These are phyloP conservation scores for Lasiosphaeris hirsuta DNA, from an alignment of 495 filamentous ascomycete genomes.

Conservation along the genomic window DNA sequence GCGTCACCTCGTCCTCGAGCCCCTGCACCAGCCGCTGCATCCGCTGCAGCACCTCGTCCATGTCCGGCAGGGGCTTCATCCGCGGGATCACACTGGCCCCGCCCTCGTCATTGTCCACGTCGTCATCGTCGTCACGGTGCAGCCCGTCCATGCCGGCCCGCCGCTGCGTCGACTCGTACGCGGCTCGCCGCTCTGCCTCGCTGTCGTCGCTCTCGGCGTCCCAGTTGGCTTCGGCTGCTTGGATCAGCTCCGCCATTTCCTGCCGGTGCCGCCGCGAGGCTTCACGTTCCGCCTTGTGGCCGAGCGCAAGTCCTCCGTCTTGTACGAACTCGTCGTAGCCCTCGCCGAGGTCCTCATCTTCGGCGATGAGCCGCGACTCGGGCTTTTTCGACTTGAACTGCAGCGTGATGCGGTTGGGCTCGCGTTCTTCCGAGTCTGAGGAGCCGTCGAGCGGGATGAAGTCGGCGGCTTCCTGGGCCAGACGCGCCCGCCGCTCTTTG, in stretches of 20 bases:
- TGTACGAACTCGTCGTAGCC: conserved; percentile 91
- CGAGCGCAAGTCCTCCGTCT: conserved; percentile 75
- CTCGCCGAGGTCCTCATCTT: conserved; percentile 93
- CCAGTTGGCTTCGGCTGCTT: conserved; percentile 64
- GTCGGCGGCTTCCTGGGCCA: conserved; percentile 72
- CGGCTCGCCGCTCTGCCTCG: conserved; percentile 73
- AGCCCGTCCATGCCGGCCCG: conserved; percentile 73
- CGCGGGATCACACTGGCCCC: conserved; percentile 38
- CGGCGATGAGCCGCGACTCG: conserved; percentile 72
- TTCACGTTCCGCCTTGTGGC: conserved; percentile 75
- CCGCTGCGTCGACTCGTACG: conserved; percentile 87
- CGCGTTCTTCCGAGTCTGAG: conserved; percentile 28
- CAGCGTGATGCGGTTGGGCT: conserved; percentile 32
- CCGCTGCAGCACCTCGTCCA: conserved; percentile 47
- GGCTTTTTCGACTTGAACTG: conserved; percentile 50
- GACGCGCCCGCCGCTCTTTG: conserved; percentile 77
- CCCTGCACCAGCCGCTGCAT: conserved; percentile 39
- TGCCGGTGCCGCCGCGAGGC: conserved; percentile 61
- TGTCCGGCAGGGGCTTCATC: conserved; percentile 55
- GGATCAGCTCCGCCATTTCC: conserved; percentile 81
- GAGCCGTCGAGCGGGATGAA: conserved; percentile 69
- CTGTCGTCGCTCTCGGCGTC: conserved; percentile 66
- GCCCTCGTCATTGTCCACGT: conserved; percentile 17
- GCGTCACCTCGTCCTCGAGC: conserved; percentile 32
- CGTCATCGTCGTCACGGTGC: conserved; percentile 36